phyloP scores from a whole-genome alignment of 768 basidiomycete genomes.

The Amanita polypyramis region DNA sequence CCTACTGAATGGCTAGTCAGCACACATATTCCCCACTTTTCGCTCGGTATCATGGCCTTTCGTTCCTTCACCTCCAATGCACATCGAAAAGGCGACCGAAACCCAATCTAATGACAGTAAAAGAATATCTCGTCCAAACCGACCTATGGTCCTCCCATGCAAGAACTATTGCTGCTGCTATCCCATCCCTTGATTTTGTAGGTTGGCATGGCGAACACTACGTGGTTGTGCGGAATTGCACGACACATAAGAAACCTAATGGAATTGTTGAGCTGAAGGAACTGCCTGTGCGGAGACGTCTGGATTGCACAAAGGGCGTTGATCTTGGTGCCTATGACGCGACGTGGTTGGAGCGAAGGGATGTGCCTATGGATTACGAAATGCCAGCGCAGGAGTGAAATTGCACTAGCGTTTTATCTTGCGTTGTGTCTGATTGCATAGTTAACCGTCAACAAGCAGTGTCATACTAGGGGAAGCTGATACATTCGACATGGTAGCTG shows the following conservation, averaged over 20 bases:
- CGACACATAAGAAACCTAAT: constrained; percentile 5
- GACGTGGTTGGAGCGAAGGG: constrained; percentile 59
- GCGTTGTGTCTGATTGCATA: background rate
- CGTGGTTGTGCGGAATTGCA: constrained; percentile 38
- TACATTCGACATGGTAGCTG: no score
- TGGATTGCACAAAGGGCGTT: constrained; percentile 59
- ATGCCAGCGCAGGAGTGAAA: constrained; percentile 36
- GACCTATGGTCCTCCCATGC: constrained; percentile 44
- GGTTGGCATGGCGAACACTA: constrained; percentile 72
- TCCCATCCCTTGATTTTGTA: constrained; percentile 51
- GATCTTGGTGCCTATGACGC: constrained; percentile 54
- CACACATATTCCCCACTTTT: constrained; percentile 44
- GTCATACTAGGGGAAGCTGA: background rate
- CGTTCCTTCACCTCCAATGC: constrained; percentile 51
- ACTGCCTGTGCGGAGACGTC: constrained; percentile 41
- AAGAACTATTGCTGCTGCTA: constrained; percentile 34
- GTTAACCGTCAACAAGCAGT: no score
- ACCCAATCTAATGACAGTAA: constrained; percentile 47
- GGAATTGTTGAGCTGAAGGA: constrained; percentile 42
- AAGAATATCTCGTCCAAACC: constrained; percentile 47
- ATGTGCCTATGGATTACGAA: constrained; percentile 62
- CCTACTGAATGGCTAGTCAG: constrained; percentile 17
- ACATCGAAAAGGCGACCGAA: constrained; percentile 38
- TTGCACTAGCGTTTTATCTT: background rate
- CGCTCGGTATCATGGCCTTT: constrained; percentile 34